Evolutionary conservation across 768 basidiomycete genomes (phyloP).

Genomic region (Asterophora lycoperdoides): DNA sequence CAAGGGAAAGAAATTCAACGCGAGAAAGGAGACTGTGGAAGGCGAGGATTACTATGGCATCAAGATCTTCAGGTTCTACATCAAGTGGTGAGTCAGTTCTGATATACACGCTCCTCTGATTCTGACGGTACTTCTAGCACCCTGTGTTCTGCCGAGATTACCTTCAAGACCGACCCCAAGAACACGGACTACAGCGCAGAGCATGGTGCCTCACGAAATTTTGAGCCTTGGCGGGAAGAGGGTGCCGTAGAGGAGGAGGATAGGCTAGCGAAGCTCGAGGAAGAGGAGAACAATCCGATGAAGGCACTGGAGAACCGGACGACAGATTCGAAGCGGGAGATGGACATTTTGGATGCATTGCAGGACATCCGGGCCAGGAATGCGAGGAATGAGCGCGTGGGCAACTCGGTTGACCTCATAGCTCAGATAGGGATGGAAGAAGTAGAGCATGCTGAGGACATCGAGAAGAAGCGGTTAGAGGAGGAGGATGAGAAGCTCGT

Average conservation of each 20-base stretch:
- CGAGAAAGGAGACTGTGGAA: conserved; percentile 95
- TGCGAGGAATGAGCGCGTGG: conserved; percentile 83
- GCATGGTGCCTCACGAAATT: conserved; percentile 96
- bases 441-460: conserved; percentile 73
- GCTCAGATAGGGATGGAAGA: conserved; percentile 63
- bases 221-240: conserved; percentile 95
- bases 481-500: conserved; percentile 93
- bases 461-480: conserved; percentile 62
- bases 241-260: conserved; percentile 77
- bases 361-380: conserved; percentile 89
- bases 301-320: conserved; percentile 92
- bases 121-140: conserved; percentile 50
- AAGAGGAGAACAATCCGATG: conserved; percentile 97
- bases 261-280: conserved; percentile 77
- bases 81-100: conserved; percentile 69
- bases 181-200: conserved; percentile 93
- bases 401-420: conserved; percentile 65
- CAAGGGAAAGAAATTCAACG: conserved; percentile 99
- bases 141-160: conserved; percentile 95
- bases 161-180: conserved; percentile 99
- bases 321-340: conserved; percentile 90
- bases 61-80: conserved; percentile 92
- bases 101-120: conserved; percentile 2
- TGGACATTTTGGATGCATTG: conserved; percentile 95
- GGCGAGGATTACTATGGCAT: conserved; percentile 98